These are phyloP conservation scores for Aureobasidium pullulans DNA, from an alignment of 2,329 filamentous ascomycete species.

Conservation along the genomic window DNA sequence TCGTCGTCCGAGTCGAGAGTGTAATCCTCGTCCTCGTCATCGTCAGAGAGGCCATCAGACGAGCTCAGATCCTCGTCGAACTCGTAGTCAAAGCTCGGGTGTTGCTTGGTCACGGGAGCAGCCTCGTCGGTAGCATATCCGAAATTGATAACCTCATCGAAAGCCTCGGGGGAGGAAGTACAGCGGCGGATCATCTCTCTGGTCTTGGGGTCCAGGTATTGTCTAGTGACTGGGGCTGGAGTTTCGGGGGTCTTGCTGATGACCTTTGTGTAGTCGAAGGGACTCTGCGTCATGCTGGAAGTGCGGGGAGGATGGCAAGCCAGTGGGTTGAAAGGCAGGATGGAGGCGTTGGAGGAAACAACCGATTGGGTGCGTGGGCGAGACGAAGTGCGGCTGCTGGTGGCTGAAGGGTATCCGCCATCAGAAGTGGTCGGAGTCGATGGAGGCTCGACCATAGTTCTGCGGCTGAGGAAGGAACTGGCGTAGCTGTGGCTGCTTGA, in stretches of 20 bases:
- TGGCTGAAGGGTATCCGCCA: background rate
- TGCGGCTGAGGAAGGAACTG: background rate
- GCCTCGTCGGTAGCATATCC: constrained; percentile 58
- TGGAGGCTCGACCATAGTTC: background rate
- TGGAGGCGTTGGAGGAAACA: background rate
- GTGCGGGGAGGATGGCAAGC: background rate
- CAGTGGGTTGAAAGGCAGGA: background rate
- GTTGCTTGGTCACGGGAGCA: background rate
- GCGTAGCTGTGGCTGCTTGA: constrained; percentile 7
- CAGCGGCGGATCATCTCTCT: constrained; percentile 79
- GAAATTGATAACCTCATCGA: constrained; percentile 90
- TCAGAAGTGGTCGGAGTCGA: background rate
- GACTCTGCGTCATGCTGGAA: background rate
- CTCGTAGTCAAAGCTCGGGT: background rate
- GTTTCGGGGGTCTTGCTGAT: background rate
- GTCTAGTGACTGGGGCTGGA: constrained; percentile 33
- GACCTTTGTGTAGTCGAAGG: background rate
- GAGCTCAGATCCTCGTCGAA: constrained; percentile 2
- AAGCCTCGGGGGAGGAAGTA: constrained; percentile 83
- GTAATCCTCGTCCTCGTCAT: constrained; percentile 5
- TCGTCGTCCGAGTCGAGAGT: background rate
- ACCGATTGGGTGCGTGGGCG: background rate
- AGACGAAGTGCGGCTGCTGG: background rate
- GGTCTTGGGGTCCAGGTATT: constrained; percentile 87
- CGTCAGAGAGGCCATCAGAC: constrained; percentile 9